Evolutionary conservation across 306 rosid species (phyloP).

Genomic region (Glycine latifolia): DNA sequence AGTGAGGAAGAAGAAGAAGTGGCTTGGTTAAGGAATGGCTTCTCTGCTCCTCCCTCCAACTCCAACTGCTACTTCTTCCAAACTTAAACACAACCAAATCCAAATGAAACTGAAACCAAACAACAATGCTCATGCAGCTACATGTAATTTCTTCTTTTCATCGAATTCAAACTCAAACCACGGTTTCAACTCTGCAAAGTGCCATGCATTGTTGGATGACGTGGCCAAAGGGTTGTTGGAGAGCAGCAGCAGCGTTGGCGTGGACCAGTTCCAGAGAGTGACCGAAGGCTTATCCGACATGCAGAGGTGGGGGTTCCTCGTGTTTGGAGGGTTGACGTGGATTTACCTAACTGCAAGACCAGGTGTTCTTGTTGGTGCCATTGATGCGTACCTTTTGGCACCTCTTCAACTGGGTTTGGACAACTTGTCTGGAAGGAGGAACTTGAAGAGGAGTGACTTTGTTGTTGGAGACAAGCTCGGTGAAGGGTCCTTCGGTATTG

Average conservation of each 20-base stretch:
- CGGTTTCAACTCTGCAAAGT: slow-evolving; percentile 50
- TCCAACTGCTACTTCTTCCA: slow-evolving; percentile 53
- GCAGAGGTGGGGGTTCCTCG: slow-evolving; percentile 70
- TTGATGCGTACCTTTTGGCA: slow-evolving; percentile 90
- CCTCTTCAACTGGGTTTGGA: slow-evolving; percentile 84
- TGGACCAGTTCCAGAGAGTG: slow-evolving; percentile 59
- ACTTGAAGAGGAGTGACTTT: slow-evolving; percentile 71
- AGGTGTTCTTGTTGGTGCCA: slow-evolving; percentile 89
- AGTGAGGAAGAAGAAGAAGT: slow-evolving; percentile 1
- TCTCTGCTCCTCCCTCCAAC: slow-evolving; percentile 51
- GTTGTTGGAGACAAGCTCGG: slow-evolving; percentile 80
- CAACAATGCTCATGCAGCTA: neutral
- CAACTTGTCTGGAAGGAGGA: slow-evolving; percentile 74
- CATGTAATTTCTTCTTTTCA: slow-evolving; percentile 41
- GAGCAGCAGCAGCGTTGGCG: slow-evolving; percentile 30
- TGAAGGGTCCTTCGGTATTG: slow-evolving; percentile 94
- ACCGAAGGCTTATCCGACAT: slow-evolving; percentile 63
- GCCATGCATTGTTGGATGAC: slow-evolving; percentile 63
- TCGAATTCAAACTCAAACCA: slow-evolving; percentile 20
- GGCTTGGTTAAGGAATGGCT: slow-evolving; percentile 64
- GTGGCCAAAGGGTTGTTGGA: slow-evolving; percentile 51
- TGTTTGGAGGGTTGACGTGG: slow-evolving; percentile 76
- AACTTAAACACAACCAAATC: slow-evolving; percentile 55
- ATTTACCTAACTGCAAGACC: slow-evolving; percentile 90
- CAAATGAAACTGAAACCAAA: slow-evolving; percentile 32